These are phyloP conservation scores for Fusarium albosuccineum DNA, from an alignment of 2,329 filamentous ascomycete genomes.

Conservation along the genomic window DNA sequence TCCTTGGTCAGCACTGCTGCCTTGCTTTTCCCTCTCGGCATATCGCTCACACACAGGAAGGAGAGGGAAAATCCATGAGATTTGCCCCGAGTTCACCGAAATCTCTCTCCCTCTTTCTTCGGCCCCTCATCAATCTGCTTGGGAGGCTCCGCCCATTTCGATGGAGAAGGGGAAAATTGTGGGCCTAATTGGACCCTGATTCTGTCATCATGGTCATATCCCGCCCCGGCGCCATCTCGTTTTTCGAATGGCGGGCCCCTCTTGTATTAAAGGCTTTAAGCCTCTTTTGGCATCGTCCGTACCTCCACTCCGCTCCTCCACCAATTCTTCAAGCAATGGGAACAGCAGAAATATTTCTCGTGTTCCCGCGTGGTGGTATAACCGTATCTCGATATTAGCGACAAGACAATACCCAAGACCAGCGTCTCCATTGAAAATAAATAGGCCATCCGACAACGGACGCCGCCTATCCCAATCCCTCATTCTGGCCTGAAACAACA, in stretches of 20 bases:
- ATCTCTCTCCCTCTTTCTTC: conserved; percentile 1
- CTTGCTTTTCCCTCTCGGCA: background rate
- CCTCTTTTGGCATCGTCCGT: too few species aligned
- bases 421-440: background rate
- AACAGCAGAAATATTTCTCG: background rate
- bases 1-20: conserved; percentile 10
- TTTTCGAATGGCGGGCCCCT: conserved; percentile 16
- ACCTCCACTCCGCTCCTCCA: conserved; percentile 10
- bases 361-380: background rate
- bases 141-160: conserved; percentile 17
- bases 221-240: conserved; percentile 19
- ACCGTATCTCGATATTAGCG: conserved; percentile 15
- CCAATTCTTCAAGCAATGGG: conserved; percentile 12
- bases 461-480: background rate
- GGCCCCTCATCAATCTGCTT: conserved; percentile 10
- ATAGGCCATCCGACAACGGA: background rate
- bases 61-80: background rate
- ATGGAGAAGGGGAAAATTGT: too few species aligned
- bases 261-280: too few species aligned
- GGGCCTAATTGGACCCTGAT: conserved; percentile 32
- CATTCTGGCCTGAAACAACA: too few species aligned
- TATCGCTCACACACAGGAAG: background rate
- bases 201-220: conserved; percentile 25
- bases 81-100: conserved; percentile 2
- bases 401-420: background rate